Evolutionary conservation across 1,284 basidiomycete species (phyloP), one percentile per base, ranked within the genome.

Genomic region (Retiboletus flavoniger): DNA sequence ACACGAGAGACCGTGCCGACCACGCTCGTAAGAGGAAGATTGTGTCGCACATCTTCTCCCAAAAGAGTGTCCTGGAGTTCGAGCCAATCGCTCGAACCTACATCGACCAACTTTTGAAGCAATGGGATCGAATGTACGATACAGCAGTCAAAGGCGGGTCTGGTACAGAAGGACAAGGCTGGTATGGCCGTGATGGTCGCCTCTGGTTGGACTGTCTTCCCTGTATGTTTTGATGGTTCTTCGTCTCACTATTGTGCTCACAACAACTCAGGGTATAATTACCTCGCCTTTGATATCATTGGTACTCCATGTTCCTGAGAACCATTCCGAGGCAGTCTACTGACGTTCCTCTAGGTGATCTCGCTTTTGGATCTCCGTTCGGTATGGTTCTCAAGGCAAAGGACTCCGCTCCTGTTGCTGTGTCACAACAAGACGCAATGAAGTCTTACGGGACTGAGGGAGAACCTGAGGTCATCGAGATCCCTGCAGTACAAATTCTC

Each of bases 21-120:
- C 94, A 97, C 71, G 81, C 92, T 0, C 84, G 93, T 52, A 95
- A 95, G 73, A 84, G 93, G 71, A 95, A 93, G 74, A 90, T 94
- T 57, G 84, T 95, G 38, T 87, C 91, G 2, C 85, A 93, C 71
- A 89, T 93, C 57, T 95, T 94, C 74, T 85, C 91, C 8, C 88
- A 87, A 68, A 91, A 93, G 74, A 89, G 81, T 60, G 82, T 95
- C 16, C 70, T 89, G 57, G 89, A 90, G 64, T 93, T 89, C 62
- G 91, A 94, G 70, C 88, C 89, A 0, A 82, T 91, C 60, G 82
- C 91, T 53, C 77, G 84, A 17, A 64, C 76, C 16, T 87, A 89
- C 67, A 79, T 93, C 29, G 65, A 62, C 6, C 74, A 79, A 50
- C 72, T 94, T 51, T 70, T 93, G 57, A 70, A 70, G n/a, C 88